A percentile compares a stretch with the other conserved stretches of the same genome.
phyloP scores from a whole-genome alignment of 2,329 filamentous ascomycete species.

The Colletotrichum cereale region DNA sequence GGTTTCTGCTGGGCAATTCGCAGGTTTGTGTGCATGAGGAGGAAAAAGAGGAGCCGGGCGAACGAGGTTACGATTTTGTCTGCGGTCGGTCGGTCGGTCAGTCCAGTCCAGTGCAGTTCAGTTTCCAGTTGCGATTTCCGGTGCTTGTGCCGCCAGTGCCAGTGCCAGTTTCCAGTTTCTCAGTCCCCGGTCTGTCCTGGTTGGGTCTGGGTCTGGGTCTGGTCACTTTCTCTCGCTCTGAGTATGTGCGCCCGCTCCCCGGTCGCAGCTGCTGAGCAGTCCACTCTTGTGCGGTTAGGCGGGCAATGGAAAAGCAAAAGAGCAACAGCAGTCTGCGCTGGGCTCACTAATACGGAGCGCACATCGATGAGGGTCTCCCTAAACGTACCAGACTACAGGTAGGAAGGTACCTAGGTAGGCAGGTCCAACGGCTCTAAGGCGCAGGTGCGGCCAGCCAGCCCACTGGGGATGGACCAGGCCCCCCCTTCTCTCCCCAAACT shows the following conservation, averaged over 20 bases:
- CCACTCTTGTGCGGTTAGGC: neutral
- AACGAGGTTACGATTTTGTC: slow-evolving; percentile 58
- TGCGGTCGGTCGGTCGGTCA: slow-evolving; percentile 43
- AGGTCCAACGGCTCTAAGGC: neutral
- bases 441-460: neutral
- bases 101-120: neutral
- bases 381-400: too few relatives aligned
- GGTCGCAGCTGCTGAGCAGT: neutral
- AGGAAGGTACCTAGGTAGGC: neutral
- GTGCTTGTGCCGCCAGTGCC: neutral
- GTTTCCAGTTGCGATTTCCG: slow-evolving; percentile 12
- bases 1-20: slow-evolving; percentile 52
- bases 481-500: slow-evolving; percentile 19
- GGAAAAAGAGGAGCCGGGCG: slow-evolving; percentile 58
- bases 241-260: neutral
- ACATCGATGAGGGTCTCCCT: neutral
- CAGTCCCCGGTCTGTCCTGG: slow-evolving; percentile 9
- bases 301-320: neutral
- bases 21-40: slow-evolving; percentile 55
- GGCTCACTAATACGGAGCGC: slow-evolving; percentile 19
- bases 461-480: slow-evolving; percentile 19
- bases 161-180: slow-evolving; percentile 10
- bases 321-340: slow-evolving; percentile 11
- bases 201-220: neutral
- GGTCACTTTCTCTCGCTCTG: neutral